Percentiles rank a stretch among this genome's conserved stretches.
Evolutionary conservation across 2,329 filamentous ascomycete genomes (phyloP).

Genomic region (Phialemoniopsis sp.): DNA sequence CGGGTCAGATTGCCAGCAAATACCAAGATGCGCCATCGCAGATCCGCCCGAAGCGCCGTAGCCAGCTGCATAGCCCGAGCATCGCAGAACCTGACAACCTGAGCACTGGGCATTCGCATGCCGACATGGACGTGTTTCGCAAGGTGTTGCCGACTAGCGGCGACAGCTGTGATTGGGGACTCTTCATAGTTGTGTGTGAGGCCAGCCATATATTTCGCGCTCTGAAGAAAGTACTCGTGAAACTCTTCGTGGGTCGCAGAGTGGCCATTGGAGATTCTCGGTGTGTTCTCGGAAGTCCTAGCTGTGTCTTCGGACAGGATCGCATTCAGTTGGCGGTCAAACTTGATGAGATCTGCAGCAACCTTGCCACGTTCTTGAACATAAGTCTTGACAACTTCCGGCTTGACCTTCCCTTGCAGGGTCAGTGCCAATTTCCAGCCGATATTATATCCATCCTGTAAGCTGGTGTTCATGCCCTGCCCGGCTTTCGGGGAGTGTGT

Average conservation of each 20-base stretch:
- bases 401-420: slow-evolving; percentile 36
- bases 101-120: slow-evolving; percentile 54
- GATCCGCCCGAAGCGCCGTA: slow-evolving; percentile 42
- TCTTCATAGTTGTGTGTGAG: too few relatives aligned
- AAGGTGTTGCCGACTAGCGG: slow-evolving; percentile 27
- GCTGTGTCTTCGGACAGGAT: too few relatives aligned
- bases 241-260: too few relatives aligned
- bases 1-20: slow-evolving; percentile 48
- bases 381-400: slow-evolving; percentile 43
- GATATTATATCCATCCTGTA: slow-evolving; percentile 62
- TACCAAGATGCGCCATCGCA: slow-evolving; percentile 40
- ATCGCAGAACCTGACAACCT: slow-evolving; percentile 57
- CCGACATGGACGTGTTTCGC: slow-evolving; percentile 42
- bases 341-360: slow-evolving; percentile 62
- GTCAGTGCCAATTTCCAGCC: slow-evolving; percentile 53
- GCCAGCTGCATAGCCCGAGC: slow-evolving; percentile 51
- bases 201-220: too few relatives aligned
- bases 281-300: too few relatives aligned
- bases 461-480: slow-evolving; percentile 56
- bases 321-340: too few relatives aligned
- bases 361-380: slow-evolving; percentile 50
- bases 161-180: slow-evolving; percentile 1
- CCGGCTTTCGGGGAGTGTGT: slow-evolving; percentile 65
- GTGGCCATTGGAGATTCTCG: too few relatives aligned
- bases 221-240: too few relatives aligned